phyloP scores from a whole-genome alignment of 495 filamentous ascomycete genomes.

The Lophiotrema nucula region DNA sequence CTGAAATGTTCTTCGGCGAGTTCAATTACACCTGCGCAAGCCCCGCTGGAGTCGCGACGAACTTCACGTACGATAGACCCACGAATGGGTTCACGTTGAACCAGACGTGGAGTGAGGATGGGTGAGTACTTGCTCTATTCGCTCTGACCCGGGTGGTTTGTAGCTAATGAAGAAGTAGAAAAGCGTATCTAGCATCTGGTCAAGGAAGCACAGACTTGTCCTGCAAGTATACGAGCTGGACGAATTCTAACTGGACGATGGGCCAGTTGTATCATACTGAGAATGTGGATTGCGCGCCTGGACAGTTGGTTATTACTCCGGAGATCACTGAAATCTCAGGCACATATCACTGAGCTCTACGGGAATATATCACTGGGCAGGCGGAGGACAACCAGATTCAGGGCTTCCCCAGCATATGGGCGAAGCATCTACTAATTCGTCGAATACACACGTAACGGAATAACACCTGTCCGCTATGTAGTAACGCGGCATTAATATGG shows the following conservation, averaged over 20 bases:
- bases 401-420: no score
- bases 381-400: no score
- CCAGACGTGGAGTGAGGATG: constrained; percentile 16
- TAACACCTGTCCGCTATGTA: background rate
- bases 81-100: constrained; percentile 3
- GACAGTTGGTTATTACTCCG: background rate
- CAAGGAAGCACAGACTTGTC: background rate
- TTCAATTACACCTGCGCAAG: constrained; percentile 3
- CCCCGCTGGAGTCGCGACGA: background rate
- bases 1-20: constrained; percentile 15
- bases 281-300: background rate
- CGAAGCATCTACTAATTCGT: no score
- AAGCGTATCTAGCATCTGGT: background rate
- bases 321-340: background rate
- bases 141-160: no score
- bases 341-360: no score
- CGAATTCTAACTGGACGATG: constrained; percentile 20
- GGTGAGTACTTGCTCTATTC: background rate
- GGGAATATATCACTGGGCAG: no score
- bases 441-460: background rate
- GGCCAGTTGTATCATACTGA: constrained; percentile 10
- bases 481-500: background rate
- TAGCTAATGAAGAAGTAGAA: background rate
- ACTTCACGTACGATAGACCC: constrained; percentile 12
- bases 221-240: background rate